phyloP scores from a whole-genome alignment of 495 filamentous ascomycete genomes.

The Tuber microsphaerosporum region DNA sequence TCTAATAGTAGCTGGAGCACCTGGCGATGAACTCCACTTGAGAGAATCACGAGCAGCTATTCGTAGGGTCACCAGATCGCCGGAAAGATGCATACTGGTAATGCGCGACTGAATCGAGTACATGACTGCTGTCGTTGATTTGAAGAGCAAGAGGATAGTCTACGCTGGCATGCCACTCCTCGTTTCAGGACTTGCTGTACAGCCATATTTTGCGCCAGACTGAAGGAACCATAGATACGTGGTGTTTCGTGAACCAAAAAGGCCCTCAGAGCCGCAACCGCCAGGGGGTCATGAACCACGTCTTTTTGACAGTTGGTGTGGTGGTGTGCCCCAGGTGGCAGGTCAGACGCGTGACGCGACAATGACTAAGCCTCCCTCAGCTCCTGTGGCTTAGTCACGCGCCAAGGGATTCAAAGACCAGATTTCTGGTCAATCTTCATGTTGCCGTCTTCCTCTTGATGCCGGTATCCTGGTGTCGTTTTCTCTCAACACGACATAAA shows the following conservation, averaged over 20 bases:
- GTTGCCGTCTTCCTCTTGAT: constrained; percentile 13
- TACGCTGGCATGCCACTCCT: not conserved
- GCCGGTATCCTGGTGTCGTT: not conserved
- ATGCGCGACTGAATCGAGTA: not conserved
- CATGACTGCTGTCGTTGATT: not conserved
- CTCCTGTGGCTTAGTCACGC: constrained; percentile 26
- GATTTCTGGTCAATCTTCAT: constrained; percentile 16
- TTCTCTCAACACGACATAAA: constrained; percentile 4
- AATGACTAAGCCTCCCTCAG: constrained; percentile 7
- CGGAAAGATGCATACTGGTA: not conserved
- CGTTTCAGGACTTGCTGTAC: not conserved
- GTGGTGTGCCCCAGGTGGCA: not conserved
- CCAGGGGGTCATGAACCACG: not conserved
- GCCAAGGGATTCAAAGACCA: constrained; percentile 27
- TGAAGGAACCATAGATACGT: not conserved
- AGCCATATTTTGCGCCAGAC: not conserved
- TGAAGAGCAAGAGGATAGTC: not conserved
- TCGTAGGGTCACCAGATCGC: not conserved
- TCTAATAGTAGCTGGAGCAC: not conserved
- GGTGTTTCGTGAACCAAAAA: not conserved
- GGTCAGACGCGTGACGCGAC: constrained; percentile 18
- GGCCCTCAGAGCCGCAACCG: not conserved
- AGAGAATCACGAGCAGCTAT: not conserved
- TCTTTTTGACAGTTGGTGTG: not conserved
- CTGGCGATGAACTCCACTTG: not conserved